Conservation (phyloP, 352 stramenopile genomes). For the Pythium dissotocum region DNA sequence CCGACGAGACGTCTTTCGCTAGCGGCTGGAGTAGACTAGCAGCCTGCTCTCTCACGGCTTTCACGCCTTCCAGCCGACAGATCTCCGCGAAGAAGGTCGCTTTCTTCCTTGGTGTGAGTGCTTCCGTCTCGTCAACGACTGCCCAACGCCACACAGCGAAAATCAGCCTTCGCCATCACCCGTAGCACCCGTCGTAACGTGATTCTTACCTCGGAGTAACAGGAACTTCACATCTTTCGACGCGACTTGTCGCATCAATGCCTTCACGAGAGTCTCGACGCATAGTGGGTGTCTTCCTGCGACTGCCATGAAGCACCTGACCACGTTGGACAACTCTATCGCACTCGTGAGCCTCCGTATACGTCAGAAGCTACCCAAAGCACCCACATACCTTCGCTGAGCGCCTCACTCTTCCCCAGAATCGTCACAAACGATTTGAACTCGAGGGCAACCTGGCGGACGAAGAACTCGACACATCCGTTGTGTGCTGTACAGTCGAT, state of each 20-base stretch:
- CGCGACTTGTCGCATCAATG: background rate
- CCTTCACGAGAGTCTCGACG: slow-evolving; percentile 8
- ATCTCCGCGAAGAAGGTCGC: slow-evolving; percentile 8
- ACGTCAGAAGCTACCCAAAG: background rate
- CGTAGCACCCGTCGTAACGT: background rate
- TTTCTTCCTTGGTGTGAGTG: slow-evolving; percentile 18
- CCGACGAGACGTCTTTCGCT: slow-evolving; percentile 1
- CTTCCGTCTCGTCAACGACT: slow-evolving; percentile 14
- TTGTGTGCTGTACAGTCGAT: background rate
- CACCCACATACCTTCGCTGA: background rate
- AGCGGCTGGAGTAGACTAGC: slow-evolving; percentile 8
- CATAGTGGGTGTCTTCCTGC: background rate
- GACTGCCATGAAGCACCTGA: slow-evolving; percentile 9
- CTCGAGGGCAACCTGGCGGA: slow-evolving; percentile 13
- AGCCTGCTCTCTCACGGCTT: slow-evolving; percentile 13
- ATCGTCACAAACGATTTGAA: slow-evolving; percentile 16
- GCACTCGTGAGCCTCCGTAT: background rate
- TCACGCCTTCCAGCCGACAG: slow-evolving; percentile 7
- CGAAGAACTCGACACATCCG: slow-evolving; percentile 15
- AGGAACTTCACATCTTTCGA: slow-evolving; percentile 1
- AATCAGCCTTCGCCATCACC: background rate
- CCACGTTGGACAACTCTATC: slow-evolving; percentile 14
- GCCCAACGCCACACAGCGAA: background rate
- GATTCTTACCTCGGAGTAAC: slow-evolving; percentile 6
- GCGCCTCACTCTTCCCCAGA: background rate